Evolutionary conservation across 805 yeast species (phyloP).

Genomic region (Yamadazyma sp.): DNA sequence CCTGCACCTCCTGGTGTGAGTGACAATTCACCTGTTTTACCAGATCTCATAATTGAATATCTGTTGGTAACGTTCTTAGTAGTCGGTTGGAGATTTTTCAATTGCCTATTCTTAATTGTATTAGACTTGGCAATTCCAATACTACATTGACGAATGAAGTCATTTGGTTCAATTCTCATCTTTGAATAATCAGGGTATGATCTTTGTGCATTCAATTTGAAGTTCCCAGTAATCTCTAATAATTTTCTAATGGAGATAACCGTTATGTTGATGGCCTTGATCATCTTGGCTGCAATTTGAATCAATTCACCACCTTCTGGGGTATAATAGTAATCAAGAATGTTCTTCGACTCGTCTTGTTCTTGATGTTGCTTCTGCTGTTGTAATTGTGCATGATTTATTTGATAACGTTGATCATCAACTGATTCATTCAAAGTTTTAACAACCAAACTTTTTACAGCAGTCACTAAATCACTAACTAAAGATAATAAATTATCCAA

Average conservation of each 20-base stretch:
- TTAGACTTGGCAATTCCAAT: conserved; percentile 50
- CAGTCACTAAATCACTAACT: conserved; percentile 62
- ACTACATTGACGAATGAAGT: conserved; percentile 61
- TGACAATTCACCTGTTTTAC: conserved; percentile 47
- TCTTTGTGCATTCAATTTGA: conserved; percentile 54
- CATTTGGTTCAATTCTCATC: conserved; percentile 56
- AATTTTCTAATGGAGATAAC: conserved; percentile 50
- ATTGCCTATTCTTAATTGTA: conserved; percentile 21
- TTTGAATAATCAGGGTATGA: conserved; percentile 62
- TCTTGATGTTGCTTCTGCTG: conserved; percentile 6
- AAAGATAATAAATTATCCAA: conserved; percentile 57
- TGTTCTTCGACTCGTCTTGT: background rate
- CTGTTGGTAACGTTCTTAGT: conserved; percentile 32
- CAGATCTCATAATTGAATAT: conserved; percentile 50
- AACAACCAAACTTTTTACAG: conserved; percentile 61
- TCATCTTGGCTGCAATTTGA: conserved; percentile 57
- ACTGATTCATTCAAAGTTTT: conserved; percentile 45
- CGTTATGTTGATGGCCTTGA: conserved; percentile 49
- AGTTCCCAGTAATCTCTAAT: conserved; percentile 61
- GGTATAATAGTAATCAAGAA: conserved; percentile 49
- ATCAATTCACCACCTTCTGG: conserved; percentile 67
- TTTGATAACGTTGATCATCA: conserved; percentile 26
- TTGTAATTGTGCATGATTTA: conserved; percentile 1
- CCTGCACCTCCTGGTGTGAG: conserved; percentile 49
- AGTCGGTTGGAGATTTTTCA: conserved; percentile 16